Conservation (phyloP, 2,329 filamentous ascomycete species). For the Fusarium heterosporum region DNA sequence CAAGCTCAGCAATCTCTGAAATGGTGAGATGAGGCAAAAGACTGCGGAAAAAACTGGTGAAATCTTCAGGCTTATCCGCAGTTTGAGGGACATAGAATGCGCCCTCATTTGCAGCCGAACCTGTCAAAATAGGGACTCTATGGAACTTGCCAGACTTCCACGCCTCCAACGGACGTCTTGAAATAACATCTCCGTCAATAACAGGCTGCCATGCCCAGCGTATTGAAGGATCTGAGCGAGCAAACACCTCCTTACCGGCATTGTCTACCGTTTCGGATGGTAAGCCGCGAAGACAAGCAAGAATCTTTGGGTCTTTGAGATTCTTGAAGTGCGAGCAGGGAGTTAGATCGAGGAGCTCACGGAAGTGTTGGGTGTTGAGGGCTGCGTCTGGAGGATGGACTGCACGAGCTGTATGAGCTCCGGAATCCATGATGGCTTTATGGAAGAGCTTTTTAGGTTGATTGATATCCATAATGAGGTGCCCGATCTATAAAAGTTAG, state of each 20-base stretch:
- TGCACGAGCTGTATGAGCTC: conserved; percentile 48
- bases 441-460: conserved; percentile 49
- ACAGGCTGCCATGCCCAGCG: conserved; percentile 52
- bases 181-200: conserved; percentile 48
- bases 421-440: conserved; percentile 51
- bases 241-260: conserved; percentile 48
- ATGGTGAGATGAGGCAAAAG: conserved; percentile 44
- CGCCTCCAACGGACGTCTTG: conserved; percentile 47
- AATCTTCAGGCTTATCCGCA: conserved; percentile 40
- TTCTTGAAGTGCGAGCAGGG: conserved; percentile 44
- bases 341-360: conserved; percentile 48
- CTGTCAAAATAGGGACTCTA: conserved; percentile 49
- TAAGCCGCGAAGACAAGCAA: conserved; percentile 42
- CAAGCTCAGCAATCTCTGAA: conserved; percentile 28
- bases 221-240: conserved; percentile 45
- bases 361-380: conserved; percentile 48
- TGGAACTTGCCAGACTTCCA: conserved; percentile 51
- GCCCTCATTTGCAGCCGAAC: conserved; percentile 49
- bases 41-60: conserved; percentile 45
- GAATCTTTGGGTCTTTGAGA: conserved; percentile 45
- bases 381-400: conserved; percentile 44
- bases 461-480: conserved; percentile 51
- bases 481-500: conserved; percentile 43
- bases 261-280: conserved; percentile 43
- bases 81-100: conserved; percentile 45